These are phyloP conservation scores for Fusarium camptoceras DNA, from an alignment of 2,329 filamentous ascomycete genomes.

Conservation along the genomic window DNA sequence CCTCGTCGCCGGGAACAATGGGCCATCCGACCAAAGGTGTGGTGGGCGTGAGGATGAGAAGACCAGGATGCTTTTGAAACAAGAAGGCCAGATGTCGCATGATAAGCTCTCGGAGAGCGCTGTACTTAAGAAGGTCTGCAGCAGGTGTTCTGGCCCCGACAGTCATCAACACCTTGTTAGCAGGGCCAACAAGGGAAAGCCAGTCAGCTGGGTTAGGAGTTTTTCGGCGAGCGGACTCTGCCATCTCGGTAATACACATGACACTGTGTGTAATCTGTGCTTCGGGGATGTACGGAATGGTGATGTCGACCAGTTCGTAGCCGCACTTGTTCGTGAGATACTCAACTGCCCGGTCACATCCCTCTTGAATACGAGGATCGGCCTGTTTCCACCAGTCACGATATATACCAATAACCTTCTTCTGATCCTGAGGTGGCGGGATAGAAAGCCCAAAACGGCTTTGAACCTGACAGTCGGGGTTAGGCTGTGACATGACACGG, in stretches of 20 bases:
- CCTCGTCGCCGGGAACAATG: constrained; percentile 66
- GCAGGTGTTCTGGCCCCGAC: constrained; percentile 73
- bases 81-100: constrained; percentile 83
- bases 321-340: constrained; percentile 64
- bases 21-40: constrained; percentile 81
- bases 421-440: constrained; percentile 55
- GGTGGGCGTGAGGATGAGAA: constrained; percentile 84
- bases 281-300: constrained; percentile 74
- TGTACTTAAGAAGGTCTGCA: constrained; percentile 77
- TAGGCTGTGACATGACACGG: constrained; percentile 79
- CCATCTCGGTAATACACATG: constrained; percentile 80
- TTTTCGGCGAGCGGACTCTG: constrained; percentile 59
- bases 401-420: constrained; percentile 78
- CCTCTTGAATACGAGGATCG: constrained; percentile 69
- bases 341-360: constrained; percentile 72
- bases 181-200: constrained; percentile 68
- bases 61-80: constrained; percentile 76
- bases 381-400: constrained; percentile 63
- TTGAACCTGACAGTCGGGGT: constrained; percentile 71
- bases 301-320: constrained; percentile 68
- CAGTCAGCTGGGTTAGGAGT: constrained; percentile 60
- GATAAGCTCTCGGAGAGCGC: constrained; percentile 77
- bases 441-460: constrained; percentile 71
- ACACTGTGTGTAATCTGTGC: constrained; percentile 82
- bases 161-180: constrained; percentile 77